Evolutionary conservation across 1,284 basidiomycete genomes (phyloP).

Genomic region (Sporisorium graminicola): DNA sequence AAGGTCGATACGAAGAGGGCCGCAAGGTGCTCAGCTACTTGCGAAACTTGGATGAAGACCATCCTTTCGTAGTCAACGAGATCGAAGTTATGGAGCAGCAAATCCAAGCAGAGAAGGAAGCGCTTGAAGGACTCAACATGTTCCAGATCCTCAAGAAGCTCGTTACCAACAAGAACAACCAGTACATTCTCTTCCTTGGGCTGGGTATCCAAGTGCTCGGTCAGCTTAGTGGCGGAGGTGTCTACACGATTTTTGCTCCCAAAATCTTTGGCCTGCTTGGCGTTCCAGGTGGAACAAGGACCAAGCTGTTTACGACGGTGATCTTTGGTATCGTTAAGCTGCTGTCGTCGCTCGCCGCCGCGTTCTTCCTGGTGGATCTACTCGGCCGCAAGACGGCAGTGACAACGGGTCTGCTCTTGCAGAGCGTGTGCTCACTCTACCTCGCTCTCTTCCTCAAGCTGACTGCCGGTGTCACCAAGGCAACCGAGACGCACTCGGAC

Average conservation of each 20-base stretch:
- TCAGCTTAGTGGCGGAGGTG: constrained; percentile 53
- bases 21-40: constrained; percentile 46
- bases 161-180: constrained; percentile 47
- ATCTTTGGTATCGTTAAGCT: constrained; percentile 60
- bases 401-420: constrained; percentile 44
- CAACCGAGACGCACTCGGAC: constrained; percentile 43
- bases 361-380: constrained; percentile 57
- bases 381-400: constrained; percentile 52
- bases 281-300: constrained; percentile 39
- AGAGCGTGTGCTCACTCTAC: constrained; percentile 46
- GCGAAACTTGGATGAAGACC: constrained; percentile 44
- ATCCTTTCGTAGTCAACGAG: constrained; percentile 46
- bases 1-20: constrained; percentile 45
- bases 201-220: constrained; percentile 58
- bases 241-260: constrained; percentile 53
- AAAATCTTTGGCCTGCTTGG: constrained; percentile 54
- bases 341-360: constrained; percentile 51
- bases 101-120: constrained; percentile 38
- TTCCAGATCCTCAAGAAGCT: constrained; percentile 49
- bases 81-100: constrained; percentile 48
- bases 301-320: constrained; percentile 51
- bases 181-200: constrained; percentile 49
- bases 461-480: constrained; percentile 35
- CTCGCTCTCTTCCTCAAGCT: constrained; percentile 53
- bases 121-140: constrained; percentile 36